Conservation (phyloP, 2,329 filamentous ascomycete species). For the Alternaria arbusti region DNA sequence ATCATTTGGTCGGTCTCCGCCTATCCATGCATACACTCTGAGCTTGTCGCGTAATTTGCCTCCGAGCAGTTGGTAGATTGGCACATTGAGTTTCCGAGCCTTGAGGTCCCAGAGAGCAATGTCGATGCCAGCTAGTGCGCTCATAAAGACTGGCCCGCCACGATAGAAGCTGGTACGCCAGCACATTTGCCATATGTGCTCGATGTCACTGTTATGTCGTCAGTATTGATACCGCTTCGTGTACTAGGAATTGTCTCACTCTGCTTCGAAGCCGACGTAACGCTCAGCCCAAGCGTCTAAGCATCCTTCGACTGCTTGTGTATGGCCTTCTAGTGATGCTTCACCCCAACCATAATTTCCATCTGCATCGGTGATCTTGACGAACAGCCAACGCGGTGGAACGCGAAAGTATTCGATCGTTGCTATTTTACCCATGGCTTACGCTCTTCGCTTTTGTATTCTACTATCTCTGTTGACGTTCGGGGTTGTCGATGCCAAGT, state of each 20-base stretch:
- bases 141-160: slow-evolving; percentile 82
- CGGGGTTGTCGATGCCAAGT: too few species aligned
- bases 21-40: slow-evolving; percentile 80
- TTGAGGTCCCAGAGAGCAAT: slow-evolving; percentile 84
- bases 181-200: slow-evolving; percentile 78
- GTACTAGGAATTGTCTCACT: slow-evolving; percentile 56
- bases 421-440: slow-evolving; percentile 66
- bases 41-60: slow-evolving; percentile 74
- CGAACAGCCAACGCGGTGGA: slow-evolving; percentile 77
- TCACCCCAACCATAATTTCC: slow-evolving; percentile 76
- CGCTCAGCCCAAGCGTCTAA: slow-evolving; percentile 70
- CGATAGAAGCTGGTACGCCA: slow-evolving; percentile 76
- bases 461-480: background rate
- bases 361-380: slow-evolving; percentile 73
- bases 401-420: slow-evolving; percentile 76
- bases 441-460: background rate
- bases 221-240: background rate
- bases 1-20: slow-evolving; percentile 73
- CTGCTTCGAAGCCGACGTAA: slow-evolving; percentile 71
- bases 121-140: slow-evolving; percentile 76
- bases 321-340: slow-evolving; percentile 75
- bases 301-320: slow-evolving; percentile 75
- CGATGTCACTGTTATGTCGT: slow-evolving; percentile 66
- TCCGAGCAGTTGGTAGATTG: slow-evolving; percentile 75
- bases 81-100: slow-evolving; percentile 67